A percentile compares a stretch with the other conserved stretches of the same genome.
These are phyloP conservation scores for Pisolithus albus DNA, from an alignment of 768 basidiomycete species.

Conservation along the genomic window DNA sequence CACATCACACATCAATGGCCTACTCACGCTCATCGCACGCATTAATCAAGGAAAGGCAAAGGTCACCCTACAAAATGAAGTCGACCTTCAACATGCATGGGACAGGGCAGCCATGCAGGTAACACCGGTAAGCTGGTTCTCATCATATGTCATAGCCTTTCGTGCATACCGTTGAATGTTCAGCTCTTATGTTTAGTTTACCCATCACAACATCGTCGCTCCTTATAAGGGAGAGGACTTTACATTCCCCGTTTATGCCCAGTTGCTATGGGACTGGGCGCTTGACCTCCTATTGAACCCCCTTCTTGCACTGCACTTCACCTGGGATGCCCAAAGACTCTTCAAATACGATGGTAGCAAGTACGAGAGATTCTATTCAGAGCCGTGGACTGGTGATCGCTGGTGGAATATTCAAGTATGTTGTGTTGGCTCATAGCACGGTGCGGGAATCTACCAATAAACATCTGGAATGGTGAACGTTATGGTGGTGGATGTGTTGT, in stretches of 20 bases:
- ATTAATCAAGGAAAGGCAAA: no score
- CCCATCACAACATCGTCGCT: not conserved
- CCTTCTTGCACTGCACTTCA: conserved; percentile 9
- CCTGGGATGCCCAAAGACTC: conserved; percentile 27
- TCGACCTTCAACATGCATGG: no score
- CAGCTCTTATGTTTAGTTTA: not conserved
- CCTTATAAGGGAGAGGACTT: not conserved
- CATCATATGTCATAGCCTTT: no score
- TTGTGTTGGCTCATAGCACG: not conserved
- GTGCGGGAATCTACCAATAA: conserved; percentile 14
- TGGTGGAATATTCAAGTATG: conserved; percentile 33
- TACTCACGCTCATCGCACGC: no score
- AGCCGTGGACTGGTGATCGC: conserved; percentile 32
- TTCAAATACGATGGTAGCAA: conserved; percentile 22
- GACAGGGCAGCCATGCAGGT: no score
- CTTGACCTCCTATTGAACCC: conserved; percentile 5
- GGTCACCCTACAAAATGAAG: no score
- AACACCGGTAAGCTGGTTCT: no score
- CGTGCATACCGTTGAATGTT: no score
- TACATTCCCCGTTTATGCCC: not conserved
- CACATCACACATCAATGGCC: no score
- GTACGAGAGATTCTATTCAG: conserved; percentile 25
- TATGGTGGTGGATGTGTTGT: conserved; percentile 30
- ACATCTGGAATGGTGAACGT: conserved; percentile 28
- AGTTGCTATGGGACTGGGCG: conserved; percentile 6